These are phyloP conservation scores for Cryptococcus sp. DNA, from an alignment of 1,284 basidiomycete species.

Conservation along the genomic window DNA sequence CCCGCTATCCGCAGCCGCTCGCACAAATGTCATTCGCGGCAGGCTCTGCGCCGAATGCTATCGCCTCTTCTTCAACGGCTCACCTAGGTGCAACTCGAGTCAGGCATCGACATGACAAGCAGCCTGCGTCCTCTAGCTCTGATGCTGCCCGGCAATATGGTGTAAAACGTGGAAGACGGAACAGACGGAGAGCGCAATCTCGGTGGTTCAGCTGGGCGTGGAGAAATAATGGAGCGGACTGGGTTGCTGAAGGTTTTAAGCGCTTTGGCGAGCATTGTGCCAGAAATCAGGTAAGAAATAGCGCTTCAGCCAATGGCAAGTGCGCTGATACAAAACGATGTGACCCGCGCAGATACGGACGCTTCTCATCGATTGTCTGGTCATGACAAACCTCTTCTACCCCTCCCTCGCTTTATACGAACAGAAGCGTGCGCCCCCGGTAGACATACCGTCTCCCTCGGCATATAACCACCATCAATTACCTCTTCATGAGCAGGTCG, in stretches of 20 bases:
- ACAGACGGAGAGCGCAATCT: no score
- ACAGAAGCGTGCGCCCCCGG: constrained; percentile 49
- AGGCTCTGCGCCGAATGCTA: constrained; percentile 1
- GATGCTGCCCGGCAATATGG: background rate
- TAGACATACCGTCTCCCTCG: constrained; percentile 25
- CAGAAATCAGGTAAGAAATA: constrained; percentile 48
- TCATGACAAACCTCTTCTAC: constrained; percentile 94
- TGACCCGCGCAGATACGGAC: constrained; percentile 69
- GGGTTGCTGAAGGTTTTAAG: constrained; percentile 43
- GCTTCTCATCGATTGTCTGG: constrained; percentile 86
- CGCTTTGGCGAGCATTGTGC: constrained; percentile 53
- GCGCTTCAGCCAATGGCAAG: background rate
- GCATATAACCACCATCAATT: constrained; percentile 24
- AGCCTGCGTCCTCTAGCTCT: background rate
- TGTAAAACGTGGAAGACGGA: background rate
- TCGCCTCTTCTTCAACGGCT: constrained; percentile 22
- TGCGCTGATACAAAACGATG: background rate
- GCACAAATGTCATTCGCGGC: no score
- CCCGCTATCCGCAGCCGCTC: no score
- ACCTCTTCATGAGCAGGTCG: constrained; percentile 15
- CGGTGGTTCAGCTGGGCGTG: no score
- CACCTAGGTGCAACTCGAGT: constrained; percentile 4
- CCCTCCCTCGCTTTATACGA: constrained; percentile 84
- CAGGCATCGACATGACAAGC: constrained; percentile 19
- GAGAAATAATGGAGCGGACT: constrained; percentile 12